These are phyloP conservation scores for Breviolum minutum DNA, from an alignment of 73 alveolate genomes.

Conservation along the genomic window DNA sequence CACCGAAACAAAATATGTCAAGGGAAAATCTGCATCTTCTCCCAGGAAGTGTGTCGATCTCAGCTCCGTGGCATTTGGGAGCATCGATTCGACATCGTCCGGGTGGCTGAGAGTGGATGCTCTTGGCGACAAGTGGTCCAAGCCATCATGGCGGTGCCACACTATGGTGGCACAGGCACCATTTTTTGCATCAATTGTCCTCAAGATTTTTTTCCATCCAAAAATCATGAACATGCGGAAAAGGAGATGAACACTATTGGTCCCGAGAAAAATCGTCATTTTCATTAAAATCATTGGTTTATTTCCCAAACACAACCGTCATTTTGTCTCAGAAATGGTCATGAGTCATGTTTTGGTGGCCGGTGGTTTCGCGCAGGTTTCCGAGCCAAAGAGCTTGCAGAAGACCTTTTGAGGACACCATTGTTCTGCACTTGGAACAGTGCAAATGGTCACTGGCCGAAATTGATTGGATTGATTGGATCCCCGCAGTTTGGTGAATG, in stretches of 20 bases:
- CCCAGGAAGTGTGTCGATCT: neutral
- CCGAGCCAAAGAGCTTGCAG: neutral
- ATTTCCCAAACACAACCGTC: no score
- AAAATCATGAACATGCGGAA: no score
- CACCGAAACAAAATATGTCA: no score
- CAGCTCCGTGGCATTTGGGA: neutral
- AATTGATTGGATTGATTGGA: no score
- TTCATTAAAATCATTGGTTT: no score
- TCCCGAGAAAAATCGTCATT: no score
- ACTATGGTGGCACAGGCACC: slow-evolving; percentile 19
- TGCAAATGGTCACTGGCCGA: neutral
- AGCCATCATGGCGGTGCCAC: slow-evolving; percentile 21
- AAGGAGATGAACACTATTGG: no score
- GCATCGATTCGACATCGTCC: slow-evolving; percentile 2
- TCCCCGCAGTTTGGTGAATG: neutral
- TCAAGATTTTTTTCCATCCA: no score
- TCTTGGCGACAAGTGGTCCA: slow-evolving; percentile 22
- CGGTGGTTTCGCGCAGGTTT: neutral
- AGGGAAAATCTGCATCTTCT: no score
- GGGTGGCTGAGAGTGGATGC: neutral
- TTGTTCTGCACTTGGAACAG: slow-evolving; percentile 15
- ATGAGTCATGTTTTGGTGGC: no score
- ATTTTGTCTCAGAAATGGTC: no score
- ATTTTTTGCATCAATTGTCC: no score
- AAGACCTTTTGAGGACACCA: neutral